phyloP scores from a whole-genome alignment of 179 eudicot genomes.

The Sideroxylon spinosum region DNA sequence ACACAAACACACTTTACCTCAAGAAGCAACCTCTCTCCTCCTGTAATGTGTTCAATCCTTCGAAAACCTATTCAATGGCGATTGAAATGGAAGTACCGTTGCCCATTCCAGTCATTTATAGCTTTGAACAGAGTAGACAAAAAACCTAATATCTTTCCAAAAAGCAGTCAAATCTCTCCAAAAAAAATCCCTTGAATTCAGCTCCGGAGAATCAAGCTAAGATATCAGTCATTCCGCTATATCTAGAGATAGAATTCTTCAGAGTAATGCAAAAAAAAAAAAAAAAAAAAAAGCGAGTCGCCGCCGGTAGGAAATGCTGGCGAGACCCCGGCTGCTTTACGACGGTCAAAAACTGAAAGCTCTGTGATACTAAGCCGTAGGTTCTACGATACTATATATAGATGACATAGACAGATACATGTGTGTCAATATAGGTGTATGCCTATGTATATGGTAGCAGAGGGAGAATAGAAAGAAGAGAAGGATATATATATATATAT shows the following conservation, averaged over 20 bases:
- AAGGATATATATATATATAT: not conserved
- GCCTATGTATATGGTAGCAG: not conserved
- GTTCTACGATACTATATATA: conserved; percentile 11
- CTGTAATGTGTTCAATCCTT: not conserved
- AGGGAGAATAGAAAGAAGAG: not conserved
- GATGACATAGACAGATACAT: not conserved
- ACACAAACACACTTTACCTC: conserved; percentile 10
- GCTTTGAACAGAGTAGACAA: not conserved
- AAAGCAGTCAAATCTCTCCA: not conserved
- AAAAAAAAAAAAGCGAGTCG: not conserved
- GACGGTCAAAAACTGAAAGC: not conserved
- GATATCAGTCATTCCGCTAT: not conserved
- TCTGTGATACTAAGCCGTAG: not conserved
- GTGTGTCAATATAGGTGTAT: not conserved
- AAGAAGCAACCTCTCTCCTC: not conserved
- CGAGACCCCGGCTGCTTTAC: not conserved
- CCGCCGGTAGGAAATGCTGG: conserved; percentile 12
- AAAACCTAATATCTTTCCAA: not conserved
- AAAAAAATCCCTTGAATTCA: conserved; percentile 9
- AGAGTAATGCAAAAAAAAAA: too few species aligned
- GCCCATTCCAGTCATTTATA: not conserved
- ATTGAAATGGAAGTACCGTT: not conserved
- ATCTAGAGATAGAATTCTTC: not conserved
- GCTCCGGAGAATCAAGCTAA: conserved; percentile 14
- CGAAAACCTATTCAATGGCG: not conserved